These are phyloP conservation scores for Geotrichum cucujoidarum DNA, from an alignment of 1,139 yeast species.

Conservation along the genomic window DNA sequence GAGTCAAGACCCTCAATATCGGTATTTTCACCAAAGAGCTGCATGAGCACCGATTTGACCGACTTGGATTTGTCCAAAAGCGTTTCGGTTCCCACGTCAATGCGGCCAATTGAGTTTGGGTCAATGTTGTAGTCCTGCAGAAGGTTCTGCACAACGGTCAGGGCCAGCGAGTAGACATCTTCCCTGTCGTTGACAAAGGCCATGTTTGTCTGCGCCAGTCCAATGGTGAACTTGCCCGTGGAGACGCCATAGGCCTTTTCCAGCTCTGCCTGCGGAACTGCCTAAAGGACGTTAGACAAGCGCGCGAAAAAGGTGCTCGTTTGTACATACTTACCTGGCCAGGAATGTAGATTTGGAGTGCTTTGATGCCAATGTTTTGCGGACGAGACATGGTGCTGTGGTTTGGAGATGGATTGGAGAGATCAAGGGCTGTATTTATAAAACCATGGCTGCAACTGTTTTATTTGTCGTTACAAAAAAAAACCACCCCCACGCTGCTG, in stretches of 20 bases:
- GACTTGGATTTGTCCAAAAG: constrained; percentile 95
- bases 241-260: constrained; percentile 84
- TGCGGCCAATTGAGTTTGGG: constrained; percentile 76
- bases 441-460: not conserved
- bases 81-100: constrained; percentile 98
- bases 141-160: constrained; percentile 76
- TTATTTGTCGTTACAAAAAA: not conserved
- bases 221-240: constrained; percentile 95
- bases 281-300: constrained; percentile 36
- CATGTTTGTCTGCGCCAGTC: constrained; percentile 98
- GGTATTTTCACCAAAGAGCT: constrained; percentile 78
- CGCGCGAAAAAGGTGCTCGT: not conserved
- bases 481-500: not conserved
- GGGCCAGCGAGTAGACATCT: constrained; percentile 87
- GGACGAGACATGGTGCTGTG: constrained; percentile 42
- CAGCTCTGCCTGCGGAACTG: constrained; percentile 82
- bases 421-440: not conserved
- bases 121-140: constrained; percentile 79
- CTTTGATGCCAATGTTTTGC: constrained; percentile 91
- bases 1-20: constrained; percentile 97
- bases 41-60: constrained; percentile 94
- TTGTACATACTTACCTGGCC: constrained; percentile 43
- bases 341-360: constrained; percentile 88
- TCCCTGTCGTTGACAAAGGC: constrained; percentile 95
- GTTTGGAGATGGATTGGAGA: not conserved